Evolutionary conservation across 805 yeast species (phyloP), one percentile per base, ranked within the genome.

Genomic region (Cephaloascus fragrans): DNA sequence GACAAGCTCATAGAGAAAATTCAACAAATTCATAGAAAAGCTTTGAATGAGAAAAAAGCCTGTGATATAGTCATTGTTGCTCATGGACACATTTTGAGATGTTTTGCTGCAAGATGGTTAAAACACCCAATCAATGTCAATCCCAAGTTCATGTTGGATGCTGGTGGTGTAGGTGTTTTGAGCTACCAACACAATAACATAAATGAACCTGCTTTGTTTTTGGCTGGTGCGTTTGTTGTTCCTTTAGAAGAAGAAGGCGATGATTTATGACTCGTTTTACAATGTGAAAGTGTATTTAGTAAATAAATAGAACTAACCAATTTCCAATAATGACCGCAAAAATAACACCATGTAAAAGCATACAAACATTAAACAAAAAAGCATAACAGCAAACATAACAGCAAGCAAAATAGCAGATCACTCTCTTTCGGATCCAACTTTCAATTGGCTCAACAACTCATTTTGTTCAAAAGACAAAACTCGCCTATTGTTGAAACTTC

Each of bases 81-180:
- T 9, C 97, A 90, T 55, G 97, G 97, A 34, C 97, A 90, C 52
- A 83, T 89, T 37, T 65, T 90, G 49, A 79, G 97, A 53, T 83
- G 90, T 55, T 77, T 90, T 52, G 94, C 90, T 5, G 86, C 88
- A 17, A 64, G 96, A 42, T 90, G 97, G 97, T 77, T 84, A 31
- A 74, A 71, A 2, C 59, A 69, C 32, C 67, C 68, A n/a, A 64
- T 83, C 41, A 56, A 62, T 44, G 62, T 56, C 36, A 84, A 89
- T 56, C 96, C 96, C 8, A 76, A 80, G 47, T 80, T 88, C 57
- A 66, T 90, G 57, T 66, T 90, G 48, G 96, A 90, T 55, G 95
- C 97, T 19, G 96, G 97, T 46, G 97, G 96, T 34, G 85, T 87
- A 33, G 96, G 96, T 44, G 95, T 88, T 2, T 67, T 90, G 53